Evolutionary conservation across 1,284 basidiomycete genomes (phyloP).

Genomic region (Termitomyces sp.): DNA sequence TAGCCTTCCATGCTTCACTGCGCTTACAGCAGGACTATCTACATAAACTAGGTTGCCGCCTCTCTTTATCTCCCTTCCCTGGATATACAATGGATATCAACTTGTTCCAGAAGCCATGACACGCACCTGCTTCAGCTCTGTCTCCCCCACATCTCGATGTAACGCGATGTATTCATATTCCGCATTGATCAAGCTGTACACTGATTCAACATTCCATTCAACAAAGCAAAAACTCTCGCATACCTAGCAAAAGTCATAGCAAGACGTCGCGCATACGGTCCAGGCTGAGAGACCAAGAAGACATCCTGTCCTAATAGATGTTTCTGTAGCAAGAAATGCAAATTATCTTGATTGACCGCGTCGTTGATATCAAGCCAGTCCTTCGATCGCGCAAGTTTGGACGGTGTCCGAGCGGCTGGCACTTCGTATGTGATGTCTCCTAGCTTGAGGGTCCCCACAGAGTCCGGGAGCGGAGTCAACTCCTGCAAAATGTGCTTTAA

Average conservation of each 20-base stretch:
- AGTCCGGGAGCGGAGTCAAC: slow-evolving; percentile 32
- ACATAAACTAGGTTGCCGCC: slow-evolving; percentile 60
- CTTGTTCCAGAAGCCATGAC: background rate
- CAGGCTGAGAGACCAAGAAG: slow-evolving; percentile 59
- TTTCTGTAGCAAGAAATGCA: slow-evolving; percentile 64
- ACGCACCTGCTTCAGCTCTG: slow-evolving; percentile 56
- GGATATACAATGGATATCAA: background rate
- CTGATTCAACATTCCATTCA: background rate
- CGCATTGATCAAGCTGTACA: slow-evolving; percentile 48
- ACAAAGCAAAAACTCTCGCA: slow-evolving; percentile 9
- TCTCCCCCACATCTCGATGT: slow-evolving; percentile 65
- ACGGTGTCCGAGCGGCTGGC: slow-evolving; percentile 39
- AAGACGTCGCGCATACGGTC: slow-evolving; percentile 56
- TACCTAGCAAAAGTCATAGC: slow-evolving; percentile 61
- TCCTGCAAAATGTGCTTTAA: slow-evolving; percentile 42
- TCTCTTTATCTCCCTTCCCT: slow-evolving; percentile 55
- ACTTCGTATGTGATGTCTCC: slow-evolving; percentile 55
- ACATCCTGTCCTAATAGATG: slow-evolving; percentile 63
- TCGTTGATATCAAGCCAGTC: slow-evolving; percentile 45
- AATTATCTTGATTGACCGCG: slow-evolving; percentile 47
- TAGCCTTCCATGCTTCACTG: slow-evolving; percentile 61
- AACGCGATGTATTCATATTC: slow-evolving; percentile 65
- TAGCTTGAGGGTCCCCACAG: slow-evolving; percentile 51
- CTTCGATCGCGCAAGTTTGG: slow-evolving; percentile 40
- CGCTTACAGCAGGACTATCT: slow-evolving; percentile 59